Base-by-base conservation (phyloP, 2,329 filamentous ascomycete species). In the Talaromyces sp. region DNA sequence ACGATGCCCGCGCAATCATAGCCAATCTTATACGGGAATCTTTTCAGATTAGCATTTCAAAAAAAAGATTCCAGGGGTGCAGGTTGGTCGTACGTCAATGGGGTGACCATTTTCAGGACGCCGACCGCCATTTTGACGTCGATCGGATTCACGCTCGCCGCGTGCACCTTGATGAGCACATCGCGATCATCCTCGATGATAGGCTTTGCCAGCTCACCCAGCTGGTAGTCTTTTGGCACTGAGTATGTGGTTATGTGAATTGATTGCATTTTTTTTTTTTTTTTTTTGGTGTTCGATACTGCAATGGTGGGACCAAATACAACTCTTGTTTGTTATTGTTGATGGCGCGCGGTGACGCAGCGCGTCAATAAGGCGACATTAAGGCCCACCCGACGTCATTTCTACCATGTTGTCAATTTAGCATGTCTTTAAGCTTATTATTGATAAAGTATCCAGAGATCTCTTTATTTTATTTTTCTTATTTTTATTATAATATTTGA, bases 121-220 rank as follows among this genome's bases (percentile, higher is more conserved):
- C 76, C 76, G 10, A 67, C 66, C 2, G 76, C 77, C 55, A 74
- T 73, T 56, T 76, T 75, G 3, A 80, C 73, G 66, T 80, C 78
- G 8, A 80, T 68, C 1, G 78, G 77, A 63, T 81, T 81, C 49
- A 80, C 68, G 51, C 71, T 73, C 1, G 76, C 76, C 8, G 78
- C 77, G 56, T 77, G 69, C 7, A 80, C 76, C 49, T 64, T 62
- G 52, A 70, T 68, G 4, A 68, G 35, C 13, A 70, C 58, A 43
- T 69, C 67, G 24, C 49, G 60, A 5, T 65, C 60, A 41, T 59
- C 27, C 17, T 64, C 60, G 32, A 69, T 60, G 14, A 46, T 52
- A 14, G 64, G 63, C 3, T 55, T 56, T 2, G 65, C 59, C 14
- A 67, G 58, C 58, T 62, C 41, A 24, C 61, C 50, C 14, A 69